phyloP scores from a whole-genome alignment of 805 yeast genomes.

The Candida hungchunana region DNA sequence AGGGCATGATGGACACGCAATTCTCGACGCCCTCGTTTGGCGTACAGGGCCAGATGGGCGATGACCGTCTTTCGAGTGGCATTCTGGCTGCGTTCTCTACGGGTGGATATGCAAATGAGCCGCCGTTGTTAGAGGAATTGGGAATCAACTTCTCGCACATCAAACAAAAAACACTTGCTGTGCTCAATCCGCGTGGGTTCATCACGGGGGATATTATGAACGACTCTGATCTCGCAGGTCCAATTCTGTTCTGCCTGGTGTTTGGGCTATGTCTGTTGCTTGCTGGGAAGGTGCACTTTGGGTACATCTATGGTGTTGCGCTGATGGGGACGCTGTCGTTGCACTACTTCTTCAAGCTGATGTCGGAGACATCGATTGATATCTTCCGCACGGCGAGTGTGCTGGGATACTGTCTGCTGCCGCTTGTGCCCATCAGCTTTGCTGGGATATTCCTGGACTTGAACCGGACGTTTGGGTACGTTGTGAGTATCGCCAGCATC shows the following conservation, averaged over 20 bases:
- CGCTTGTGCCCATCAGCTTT: slow-evolving; percentile 73
- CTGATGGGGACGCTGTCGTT: slow-evolving; percentile 82
- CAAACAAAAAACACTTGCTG: slow-evolving; percentile 77
- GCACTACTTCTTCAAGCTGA: slow-evolving; percentile 79
- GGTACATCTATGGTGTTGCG: slow-evolving; percentile 95
- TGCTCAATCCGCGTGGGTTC: slow-evolving; percentile 65
- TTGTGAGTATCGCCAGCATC: slow-evolving; percentile 61
- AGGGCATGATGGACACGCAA: slow-evolving; percentile 26
- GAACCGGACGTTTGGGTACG: slow-evolving; percentile 72
- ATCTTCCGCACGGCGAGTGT: slow-evolving; percentile 79
- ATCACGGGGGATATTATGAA: slow-evolving; percentile 73
- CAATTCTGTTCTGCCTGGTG: slow-evolving; percentile 78
- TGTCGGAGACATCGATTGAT: slow-evolving; percentile 62
- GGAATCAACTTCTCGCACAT: slow-evolving; percentile 93
- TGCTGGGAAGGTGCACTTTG: slow-evolving; percentile 94
- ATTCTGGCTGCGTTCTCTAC: slow-evolving; percentile 89
- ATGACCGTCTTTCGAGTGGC: slow-evolving; percentile 60
- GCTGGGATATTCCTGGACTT: slow-evolving; percentile 59
- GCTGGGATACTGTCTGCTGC: slow-evolving; percentile 89
- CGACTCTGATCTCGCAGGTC: slow-evolving; percentile 95
- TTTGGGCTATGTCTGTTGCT: slow-evolving; percentile 80
- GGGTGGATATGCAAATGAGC: slow-evolving; percentile 92
- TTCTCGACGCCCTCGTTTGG: slow-evolving; percentile 5
- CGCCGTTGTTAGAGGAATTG: slow-evolving; percentile 84
- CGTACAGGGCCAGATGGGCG: slow-evolving; percentile 25